Evolutionary conservation across 2,329 filamentous ascomycete species (phyloP).

Genomic region (Venturia effusa): DNA sequence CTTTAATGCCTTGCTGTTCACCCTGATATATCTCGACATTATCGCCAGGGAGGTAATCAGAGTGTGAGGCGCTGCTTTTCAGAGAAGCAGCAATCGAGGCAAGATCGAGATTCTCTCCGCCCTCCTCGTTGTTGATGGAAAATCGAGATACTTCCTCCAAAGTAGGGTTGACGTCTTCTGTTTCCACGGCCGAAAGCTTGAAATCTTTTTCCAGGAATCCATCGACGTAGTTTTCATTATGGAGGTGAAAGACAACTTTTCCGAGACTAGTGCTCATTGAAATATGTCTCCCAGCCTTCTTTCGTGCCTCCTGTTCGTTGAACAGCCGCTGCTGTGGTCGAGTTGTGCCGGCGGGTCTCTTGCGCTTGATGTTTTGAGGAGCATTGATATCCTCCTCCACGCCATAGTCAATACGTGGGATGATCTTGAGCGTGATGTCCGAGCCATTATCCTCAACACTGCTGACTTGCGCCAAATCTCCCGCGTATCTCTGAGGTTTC

Average conservation of each 20-base stretch:
- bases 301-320: slow-evolving; percentile 84
- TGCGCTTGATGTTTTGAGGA: slow-evolving; percentile 56
- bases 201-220: slow-evolving; percentile 91
- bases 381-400: slow-evolving; percentile 62
- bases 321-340: slow-evolving; percentile 83
- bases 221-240: slow-evolving; percentile 80
- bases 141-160: slow-evolving; percentile 96
- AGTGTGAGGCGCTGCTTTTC: slow-evolving; percentile 70
- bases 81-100: slow-evolving; percentile 82
- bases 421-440: slow-evolving; percentile 75
- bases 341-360: slow-evolving; percentile 49
- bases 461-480: slow-evolving; percentile 83
- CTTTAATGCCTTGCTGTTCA: slow-evolving; percentile 84
- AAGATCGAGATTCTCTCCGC: slow-evolving; percentile 86
- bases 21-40: slow-evolving; percentile 94
- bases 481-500: slow-evolving; percentile 67
- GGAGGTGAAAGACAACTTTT: slow-evolving; percentile 63
- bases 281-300: slow-evolving; percentile 63
- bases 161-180: slow-evolving; percentile 83
- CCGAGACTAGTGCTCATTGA: neutral
- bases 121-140: slow-evolving; percentile 72
- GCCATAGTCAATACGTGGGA: slow-evolving; percentile 87
- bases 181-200: slow-evolving; percentile 75
- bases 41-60: slow-evolving; percentile 84
- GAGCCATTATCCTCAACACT: slow-evolving; percentile 89